Base-by-base conservation (phyloP, 139 green algal species). In the Nannochloris sp. region DNA sequence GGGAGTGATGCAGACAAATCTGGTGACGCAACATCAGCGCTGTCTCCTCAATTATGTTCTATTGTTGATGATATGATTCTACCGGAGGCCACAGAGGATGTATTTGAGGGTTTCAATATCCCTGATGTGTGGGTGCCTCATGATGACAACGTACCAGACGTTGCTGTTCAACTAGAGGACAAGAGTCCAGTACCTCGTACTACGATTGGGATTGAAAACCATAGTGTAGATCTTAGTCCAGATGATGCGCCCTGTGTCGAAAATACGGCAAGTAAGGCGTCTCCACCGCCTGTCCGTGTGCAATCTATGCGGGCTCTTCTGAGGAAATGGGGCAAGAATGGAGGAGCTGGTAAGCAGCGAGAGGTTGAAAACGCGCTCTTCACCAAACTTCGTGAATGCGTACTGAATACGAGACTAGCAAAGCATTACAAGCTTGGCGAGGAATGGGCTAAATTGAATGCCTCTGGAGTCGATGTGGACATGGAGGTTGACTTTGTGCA, bases 401-500 rank as follows among this genome's bases (percentile, higher is more conserved):
- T 66, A 12, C 36, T 79, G 2, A 79, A 79, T 48, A 49, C 60
- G 6, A 44, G 45, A 37, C 58, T 79, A 40, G 63, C 73, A 13
- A 51, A 62, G 13, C 26, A 49, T 31, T 73, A 57, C 55, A 43
- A 43, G 5, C 37, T 20, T 26, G 73, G 73, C 3, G 58, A 79
- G n/a, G 2, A 40, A 5, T 80, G 73, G 73, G 73, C 73, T 13
- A 31, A 36, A 3, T 48, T 80, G 1, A 65, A 80, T 49, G 25
- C 70, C 25, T 50, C 59, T 10, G 73, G 70, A 30, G 45, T 79
- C 43, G 31, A 49, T 8, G 26, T 72, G 3, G 67, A 44, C 16
- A 65, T 28, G 29, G 68, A 49, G 33, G 33, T 40, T 20, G 16
- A 59, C 20, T 4, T 50, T 31, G 26, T 61, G 51, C 37, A 58